Evolutionary conservation across 352 stramenopile species (phyloP).

Genomic region (Phytopythium oedochilum): DNA sequence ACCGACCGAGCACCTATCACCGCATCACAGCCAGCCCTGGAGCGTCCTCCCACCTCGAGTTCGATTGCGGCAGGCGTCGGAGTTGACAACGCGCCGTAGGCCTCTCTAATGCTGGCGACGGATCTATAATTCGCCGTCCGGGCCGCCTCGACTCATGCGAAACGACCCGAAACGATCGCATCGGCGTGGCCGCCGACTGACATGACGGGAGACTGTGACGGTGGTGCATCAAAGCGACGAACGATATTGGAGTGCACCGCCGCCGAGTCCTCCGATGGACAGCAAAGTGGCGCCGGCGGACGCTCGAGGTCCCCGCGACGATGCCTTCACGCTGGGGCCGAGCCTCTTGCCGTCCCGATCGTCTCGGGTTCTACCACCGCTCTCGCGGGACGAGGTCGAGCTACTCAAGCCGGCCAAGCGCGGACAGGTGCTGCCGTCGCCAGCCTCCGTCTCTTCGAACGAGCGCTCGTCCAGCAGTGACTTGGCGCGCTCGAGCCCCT

Average conservation of each 20-base stretch:
- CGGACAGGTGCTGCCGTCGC: background rate
- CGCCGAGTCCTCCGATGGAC: background rate
- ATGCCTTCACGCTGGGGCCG: background rate
- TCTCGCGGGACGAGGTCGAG: background rate
- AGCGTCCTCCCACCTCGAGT: too few relatives aligned
- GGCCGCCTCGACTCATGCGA: background rate
- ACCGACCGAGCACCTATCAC: too few relatives aligned
- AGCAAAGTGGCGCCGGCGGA: background rate
- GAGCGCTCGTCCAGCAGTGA: background rate
- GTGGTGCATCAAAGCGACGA: too few relatives aligned
- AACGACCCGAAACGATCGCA: conserved; percentile 1
- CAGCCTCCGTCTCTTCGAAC: background rate
- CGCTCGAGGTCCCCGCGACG: background rate
- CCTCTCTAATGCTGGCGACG: too few relatives aligned
- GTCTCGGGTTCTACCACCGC: background rate
- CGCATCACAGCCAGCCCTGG: too few relatives aligned
- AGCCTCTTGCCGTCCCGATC: background rate
- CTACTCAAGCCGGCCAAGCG: background rate
- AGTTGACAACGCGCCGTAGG: too few relatives aligned
- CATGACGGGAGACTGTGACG: background rate
- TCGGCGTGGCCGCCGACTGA: background rate
- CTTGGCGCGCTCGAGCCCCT: background rate
- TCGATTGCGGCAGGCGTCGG: too few relatives aligned
- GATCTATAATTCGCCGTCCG: background rate
- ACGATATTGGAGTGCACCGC: too few relatives aligned